These are phyloP conservation scores for Aspergillus tanneri DNA, from an alignment of 2,329 filamentous ascomycete species.

Conservation along the genomic window DNA sequence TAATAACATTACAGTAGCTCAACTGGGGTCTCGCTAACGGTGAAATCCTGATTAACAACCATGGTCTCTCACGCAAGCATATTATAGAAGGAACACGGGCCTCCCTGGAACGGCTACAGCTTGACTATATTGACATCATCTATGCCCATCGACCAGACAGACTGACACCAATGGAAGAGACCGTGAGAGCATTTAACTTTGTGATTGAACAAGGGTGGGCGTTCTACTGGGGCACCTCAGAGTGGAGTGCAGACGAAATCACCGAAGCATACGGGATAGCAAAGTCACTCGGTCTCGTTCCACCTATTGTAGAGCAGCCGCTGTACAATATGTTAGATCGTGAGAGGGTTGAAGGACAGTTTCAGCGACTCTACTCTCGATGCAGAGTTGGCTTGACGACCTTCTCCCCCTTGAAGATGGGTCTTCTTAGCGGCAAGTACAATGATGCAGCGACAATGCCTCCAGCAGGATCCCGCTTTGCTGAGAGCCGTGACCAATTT, in stretches of 20 bases:
- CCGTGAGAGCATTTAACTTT: constrained; percentile 69
- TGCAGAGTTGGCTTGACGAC: constrained; percentile 62
- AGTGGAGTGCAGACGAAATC: constrained; percentile 69
- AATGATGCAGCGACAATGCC: constrained; percentile 55
- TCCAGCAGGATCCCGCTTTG: constrained; percentile 59
- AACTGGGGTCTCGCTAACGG: constrained; percentile 7
- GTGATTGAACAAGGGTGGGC: constrained; percentile 67
- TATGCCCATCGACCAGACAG: constrained; percentile 71
- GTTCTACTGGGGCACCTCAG: constrained; percentile 70
- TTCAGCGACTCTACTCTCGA: constrained; percentile 59
- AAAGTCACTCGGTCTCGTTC: constrained; percentile 60
- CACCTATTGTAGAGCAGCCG: constrained; percentile 56
- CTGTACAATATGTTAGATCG: constrained; percentile 65
- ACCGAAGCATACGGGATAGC: constrained; percentile 62
- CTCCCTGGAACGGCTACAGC: constrained; percentile 60
- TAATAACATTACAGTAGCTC: background rate
- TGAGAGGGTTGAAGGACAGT: constrained; percentile 63
- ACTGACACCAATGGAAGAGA: constrained; percentile 68
- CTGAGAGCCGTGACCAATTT: constrained; percentile 57
- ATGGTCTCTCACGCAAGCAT: constrained; percentile 41
- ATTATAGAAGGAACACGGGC: constrained; percentile 64
- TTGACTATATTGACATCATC: constrained; percentile 68
- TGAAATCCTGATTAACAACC: constrained; percentile 2
- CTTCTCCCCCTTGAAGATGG: constrained; percentile 61
- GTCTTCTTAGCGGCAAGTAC: constrained; percentile 68